These are phyloP conservation scores for Pseudogymnoascus sp. DNA, from an alignment of 2,329 filamentous ascomycete species.

Conservation along the genomic window DNA sequence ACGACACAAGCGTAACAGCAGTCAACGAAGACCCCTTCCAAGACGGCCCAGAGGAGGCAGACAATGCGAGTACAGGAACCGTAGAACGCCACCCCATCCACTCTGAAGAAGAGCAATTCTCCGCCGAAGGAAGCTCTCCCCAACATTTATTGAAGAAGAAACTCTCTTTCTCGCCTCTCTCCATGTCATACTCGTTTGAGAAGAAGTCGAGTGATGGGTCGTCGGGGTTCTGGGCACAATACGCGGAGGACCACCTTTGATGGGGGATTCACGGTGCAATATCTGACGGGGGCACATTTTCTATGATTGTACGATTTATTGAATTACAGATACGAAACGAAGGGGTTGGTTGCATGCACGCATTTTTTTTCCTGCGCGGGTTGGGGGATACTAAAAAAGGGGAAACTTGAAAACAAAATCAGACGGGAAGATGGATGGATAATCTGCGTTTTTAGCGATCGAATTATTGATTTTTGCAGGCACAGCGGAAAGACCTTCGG, in stretches of 20 bases:
- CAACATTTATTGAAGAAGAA: neutral
- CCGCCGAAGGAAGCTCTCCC: neutral
- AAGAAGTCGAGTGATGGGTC: neutral
- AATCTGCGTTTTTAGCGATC: neutral
- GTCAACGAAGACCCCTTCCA: neutral
- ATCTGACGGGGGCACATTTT: neutral
- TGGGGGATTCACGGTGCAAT: neutral
- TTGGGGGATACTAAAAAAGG: neutral
- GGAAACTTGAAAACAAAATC: neutral
- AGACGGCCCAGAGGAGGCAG: neutral
- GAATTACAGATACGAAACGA: neutral
- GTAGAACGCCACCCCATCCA: neutral
- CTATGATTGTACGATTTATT: neutral
- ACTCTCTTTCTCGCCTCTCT: neutral
- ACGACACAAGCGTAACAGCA: neutral
- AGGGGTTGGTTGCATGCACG: neutral
- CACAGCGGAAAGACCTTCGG: neutral
- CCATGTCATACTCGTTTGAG: neutral
- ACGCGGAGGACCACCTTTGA: neutral
- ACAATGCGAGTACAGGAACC: neutral
- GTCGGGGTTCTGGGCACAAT: neutral
- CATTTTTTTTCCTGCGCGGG: neutral
- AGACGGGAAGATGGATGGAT: neutral
- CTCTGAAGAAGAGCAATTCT: neutral
- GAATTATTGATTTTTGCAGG: neutral